Evolutionary conservation across 805 yeast genomes (phyloP).

Genomic region (Ogataea zsoltii): DNA sequence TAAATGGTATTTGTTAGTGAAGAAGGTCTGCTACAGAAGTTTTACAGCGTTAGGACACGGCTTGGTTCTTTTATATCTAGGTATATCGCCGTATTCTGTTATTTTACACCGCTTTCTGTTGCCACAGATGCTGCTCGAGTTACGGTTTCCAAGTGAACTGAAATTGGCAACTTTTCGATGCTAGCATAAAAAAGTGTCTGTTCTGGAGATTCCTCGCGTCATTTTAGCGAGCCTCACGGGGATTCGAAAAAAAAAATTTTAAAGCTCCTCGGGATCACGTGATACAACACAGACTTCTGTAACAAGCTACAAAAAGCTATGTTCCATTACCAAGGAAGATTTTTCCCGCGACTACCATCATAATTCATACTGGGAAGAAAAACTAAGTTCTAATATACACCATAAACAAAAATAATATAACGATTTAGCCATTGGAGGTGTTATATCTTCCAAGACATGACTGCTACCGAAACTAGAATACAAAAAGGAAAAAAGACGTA

Average conservation of each 20-base stretch:
- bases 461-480: slow-evolving; percentile 24
- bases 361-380: slow-evolving; percentile 5
- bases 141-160: too few species aligned
- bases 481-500: slow-evolving; percentile 16
- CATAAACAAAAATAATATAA: slow-evolving; percentile 9
- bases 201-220: background rate
- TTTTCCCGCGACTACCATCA: too few species aligned
- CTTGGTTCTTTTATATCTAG: background rate
- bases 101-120: background rate
- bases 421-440: slow-evolving; percentile 8
- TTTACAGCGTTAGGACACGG: background rate
- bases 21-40: too few species aligned
- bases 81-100: background rate
- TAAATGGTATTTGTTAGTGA: too few species aligned
- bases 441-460: slow-evolving; percentile 11
- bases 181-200: background rate
- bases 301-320: too few species aligned
- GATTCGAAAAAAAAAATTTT: background rate
- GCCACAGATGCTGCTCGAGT: too few species aligned
- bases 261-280: background rate
- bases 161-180: too few species aligned
- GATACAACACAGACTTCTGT: too few species aligned
- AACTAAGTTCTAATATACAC: slow-evolving; percentile 10
- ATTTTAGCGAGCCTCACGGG: background rate
- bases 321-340: too few species aligned